A percentile compares a stretch with the other conserved stretches of the same genome.
Evolutionary conservation across 139 green algal species (phyloP).

Genomic region (Tetraselmis striata): DNA sequence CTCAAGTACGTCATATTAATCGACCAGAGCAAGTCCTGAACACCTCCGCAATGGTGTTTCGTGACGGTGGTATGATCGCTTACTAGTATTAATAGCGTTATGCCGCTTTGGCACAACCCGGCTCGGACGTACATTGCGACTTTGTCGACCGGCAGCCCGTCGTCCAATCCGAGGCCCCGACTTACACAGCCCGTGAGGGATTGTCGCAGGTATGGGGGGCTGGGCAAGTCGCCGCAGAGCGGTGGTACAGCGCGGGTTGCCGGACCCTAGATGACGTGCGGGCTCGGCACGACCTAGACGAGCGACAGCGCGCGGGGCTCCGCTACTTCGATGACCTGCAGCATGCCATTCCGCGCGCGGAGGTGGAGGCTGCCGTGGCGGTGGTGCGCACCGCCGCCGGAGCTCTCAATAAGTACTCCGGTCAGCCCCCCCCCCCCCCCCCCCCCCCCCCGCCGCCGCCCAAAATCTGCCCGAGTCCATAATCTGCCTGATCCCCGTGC

Average conservation of each 20-base stretch:
- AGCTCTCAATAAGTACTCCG: no score
- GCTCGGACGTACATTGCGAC: neutral
- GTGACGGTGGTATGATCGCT: no score
- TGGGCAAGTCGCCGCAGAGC: neutral
- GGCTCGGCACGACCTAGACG: neutral
- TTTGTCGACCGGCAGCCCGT: no score
- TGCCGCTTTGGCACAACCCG: neutral
- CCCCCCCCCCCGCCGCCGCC: no score
- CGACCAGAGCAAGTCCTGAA: no score
- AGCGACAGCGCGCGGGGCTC: neutral
- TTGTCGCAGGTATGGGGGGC: neutral
- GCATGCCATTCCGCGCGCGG: neutral
- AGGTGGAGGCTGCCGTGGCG: neutral
- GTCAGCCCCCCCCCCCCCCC: no score
- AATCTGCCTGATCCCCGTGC: no score
- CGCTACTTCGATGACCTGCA: neutral
- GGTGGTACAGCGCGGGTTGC: neutral
- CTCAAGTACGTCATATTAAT: no score
- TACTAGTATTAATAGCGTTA: neutral
- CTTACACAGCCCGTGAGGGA: neutral
- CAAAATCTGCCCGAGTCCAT: no score
- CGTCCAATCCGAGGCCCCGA: no score
- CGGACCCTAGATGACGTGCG: neutral
- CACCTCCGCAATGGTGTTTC: no score
- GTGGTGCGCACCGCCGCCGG: neutral